These are phyloP conservation scores for Colletotrichum cuscutae DNA, from an alignment of 2,329 filamentous ascomycete genomes.

Conservation along the genomic window DNA sequence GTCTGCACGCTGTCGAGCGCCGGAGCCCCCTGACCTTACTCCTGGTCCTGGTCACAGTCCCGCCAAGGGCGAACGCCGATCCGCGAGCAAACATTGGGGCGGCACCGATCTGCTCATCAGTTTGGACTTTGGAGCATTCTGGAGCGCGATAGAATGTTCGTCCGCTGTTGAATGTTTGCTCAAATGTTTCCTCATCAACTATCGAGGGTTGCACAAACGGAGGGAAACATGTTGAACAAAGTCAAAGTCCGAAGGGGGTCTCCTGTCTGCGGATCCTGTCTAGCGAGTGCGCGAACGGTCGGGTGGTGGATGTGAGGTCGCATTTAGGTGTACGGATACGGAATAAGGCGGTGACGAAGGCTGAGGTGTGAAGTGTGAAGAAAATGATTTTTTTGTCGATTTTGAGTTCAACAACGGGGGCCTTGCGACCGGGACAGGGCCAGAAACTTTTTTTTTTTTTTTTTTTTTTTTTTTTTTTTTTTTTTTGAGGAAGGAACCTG, in stretches of 20 bases:
- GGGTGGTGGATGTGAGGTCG: constrained; percentile 20
- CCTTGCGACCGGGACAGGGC: constrained; percentile 13
- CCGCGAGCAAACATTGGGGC: constrained; percentile 17
- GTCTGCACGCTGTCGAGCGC: constrained; percentile 12
- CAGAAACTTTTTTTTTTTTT: not conserved
- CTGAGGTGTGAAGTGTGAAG: constrained; percentile 4
- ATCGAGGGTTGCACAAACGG: not conserved
- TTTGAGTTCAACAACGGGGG: constrained; percentile 19
- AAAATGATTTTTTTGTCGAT: not conserved
- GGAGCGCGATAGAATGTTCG: not conserved
- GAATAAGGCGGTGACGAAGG: constrained; percentile 10
- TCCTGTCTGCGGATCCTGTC: not conserved
- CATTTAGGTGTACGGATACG: constrained; percentile 16
- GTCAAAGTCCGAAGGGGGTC: not conserved
- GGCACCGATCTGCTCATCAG: constrained; percentile 11
- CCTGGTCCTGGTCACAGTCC: constrained; percentile 13
- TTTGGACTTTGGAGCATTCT: not conserved
- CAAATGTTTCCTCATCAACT: not conserved
- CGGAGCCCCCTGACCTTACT: constrained; percentile 9
- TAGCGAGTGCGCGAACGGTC: not conserved
- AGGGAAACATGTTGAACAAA: not conserved
- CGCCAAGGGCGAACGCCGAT: constrained; percentile 26
- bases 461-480: not conserved
- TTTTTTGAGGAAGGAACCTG: not conserved
- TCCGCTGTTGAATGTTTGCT: not conserved